Evolutionary conservation across 371 early-diverging fungal species (phyloP).

Genomic region (Basidiobolus meristosporus): DNA sequence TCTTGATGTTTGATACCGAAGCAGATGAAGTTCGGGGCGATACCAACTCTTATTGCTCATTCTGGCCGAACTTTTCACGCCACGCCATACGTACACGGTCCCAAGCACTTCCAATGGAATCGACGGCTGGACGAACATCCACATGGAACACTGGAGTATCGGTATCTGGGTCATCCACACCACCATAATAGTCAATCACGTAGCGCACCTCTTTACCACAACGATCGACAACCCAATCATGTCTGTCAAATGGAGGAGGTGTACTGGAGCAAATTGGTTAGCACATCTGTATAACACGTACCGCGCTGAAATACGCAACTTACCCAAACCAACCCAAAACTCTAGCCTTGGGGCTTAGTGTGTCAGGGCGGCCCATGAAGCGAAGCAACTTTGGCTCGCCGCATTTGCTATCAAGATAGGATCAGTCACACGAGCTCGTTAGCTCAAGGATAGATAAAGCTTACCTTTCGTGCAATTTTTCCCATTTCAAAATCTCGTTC

Average conservation of each 20-base stretch:
- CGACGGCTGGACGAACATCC: constrained; percentile 74
- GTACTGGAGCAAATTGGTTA: constrained; percentile 1
- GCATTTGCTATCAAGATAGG: constrained; percentile 1
- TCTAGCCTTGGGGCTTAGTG: constrained; percentile 69
- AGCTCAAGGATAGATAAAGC: constrained; percentile 1
- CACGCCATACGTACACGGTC: constrained; percentile 14
- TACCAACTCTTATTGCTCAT: too few species aligned
- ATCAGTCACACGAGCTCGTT: background rate
- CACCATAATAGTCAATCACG: constrained; percentile 87
- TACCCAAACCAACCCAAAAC: constrained; percentile 50
- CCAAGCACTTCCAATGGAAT: constrained; percentile 21
- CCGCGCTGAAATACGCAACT: constrained; percentile 1
- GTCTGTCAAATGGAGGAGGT: constrained; percentile 75
- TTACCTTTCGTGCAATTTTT: constrained; percentile 38
- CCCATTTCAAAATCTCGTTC: constrained; percentile 82
- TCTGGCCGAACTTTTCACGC: too few species aligned
- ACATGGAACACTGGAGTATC: constrained; percentile 52
- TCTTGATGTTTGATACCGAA: too few species aligned
- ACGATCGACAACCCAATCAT: constrained; percentile 93
- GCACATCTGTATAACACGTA: background rate
- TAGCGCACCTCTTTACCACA: constrained; percentile 83
- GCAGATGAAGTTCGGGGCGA: too few species aligned
- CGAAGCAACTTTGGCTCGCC: constrained; percentile 49
- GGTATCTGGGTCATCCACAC: constrained; percentile 30
- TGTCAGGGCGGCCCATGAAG: constrained; percentile 76